phyloP scores from a whole-genome alignment of 306 rosid genomes.

The Lotus japonicus region DNA sequence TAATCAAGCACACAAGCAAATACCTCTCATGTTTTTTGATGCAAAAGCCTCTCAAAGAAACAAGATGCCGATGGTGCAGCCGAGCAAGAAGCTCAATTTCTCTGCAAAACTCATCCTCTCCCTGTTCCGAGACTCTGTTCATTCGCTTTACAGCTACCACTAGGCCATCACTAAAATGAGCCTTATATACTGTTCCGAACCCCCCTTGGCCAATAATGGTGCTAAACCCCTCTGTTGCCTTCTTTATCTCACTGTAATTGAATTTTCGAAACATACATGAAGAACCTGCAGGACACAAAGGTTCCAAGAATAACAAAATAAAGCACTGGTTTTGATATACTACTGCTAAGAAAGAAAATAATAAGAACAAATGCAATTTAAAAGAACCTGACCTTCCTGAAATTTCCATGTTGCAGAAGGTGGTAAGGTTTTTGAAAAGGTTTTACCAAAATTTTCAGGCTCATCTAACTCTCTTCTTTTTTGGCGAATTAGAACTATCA shows the following conservation, averaged over 20 bases:
- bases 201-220: slow-evolving; percentile 91
- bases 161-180: slow-evolving; percentile 68
- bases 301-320: not conserved
- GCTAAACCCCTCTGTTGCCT: slow-evolving; percentile 74
- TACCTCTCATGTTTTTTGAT: slow-evolving; percentile 77
- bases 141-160: slow-evolving; percentile 81
- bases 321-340: not conserved
- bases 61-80: slow-evolving; percentile 96
- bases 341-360: slow-evolving; percentile 14
- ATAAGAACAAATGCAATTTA: not conserved
- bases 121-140: slow-evolving; percentile 82
- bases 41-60: slow-evolving; percentile 80
- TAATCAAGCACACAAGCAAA: slow-evolving; percentile 9
- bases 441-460: slow-evolving; percentile 40
- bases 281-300: slow-evolving; percentile 48
- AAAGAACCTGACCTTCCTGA: slow-evolving; percentile 65
- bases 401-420: slow-evolving; percentile 53
- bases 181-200: slow-evolving; percentile 90
- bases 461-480: slow-evolving; percentile 72
- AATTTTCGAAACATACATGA: slow-evolving; percentile 67
- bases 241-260: slow-evolving; percentile 86
- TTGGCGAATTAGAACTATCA: slow-evolving; percentile 73
- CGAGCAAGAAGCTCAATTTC: slow-evolving; percentile 92
- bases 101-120: slow-evolving; percentile 82
- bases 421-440: slow-evolving; percentile 50